Base-by-base conservation (phyloP, 352 stramenopile species). In the Globisporangium okanoganense region DNA sequence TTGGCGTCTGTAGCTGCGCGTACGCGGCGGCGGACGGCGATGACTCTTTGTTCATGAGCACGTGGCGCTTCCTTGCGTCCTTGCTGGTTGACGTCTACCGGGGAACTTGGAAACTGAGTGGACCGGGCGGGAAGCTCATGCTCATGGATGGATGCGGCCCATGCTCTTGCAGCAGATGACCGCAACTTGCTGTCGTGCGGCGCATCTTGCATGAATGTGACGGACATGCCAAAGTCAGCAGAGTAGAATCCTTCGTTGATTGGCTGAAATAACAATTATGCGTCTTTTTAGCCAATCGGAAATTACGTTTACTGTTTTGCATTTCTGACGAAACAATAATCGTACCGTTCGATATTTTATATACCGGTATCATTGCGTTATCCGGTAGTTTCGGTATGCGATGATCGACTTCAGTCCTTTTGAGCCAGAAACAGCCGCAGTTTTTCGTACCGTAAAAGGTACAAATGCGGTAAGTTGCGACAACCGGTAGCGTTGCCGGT, bases 1-100 rank as follows among this genome's bases (percentile, higher is more conserved):
- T 53, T 53, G 25, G 60, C 12, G 60, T 64, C 25, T 18, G 24
- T 35, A 45, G 45, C 36, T 50, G 35, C 58, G 33, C 58, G 50
- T 64, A 64, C 25, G 36, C 51, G 20, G 51, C 33, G 18, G 4
- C 38, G 29, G 45, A 52, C 31, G 51, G 29, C 13, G 36, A 33
- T 5, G 35, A 5, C 24, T 44, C 51, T 47, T 57, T 41, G 36
- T 16, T 47, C 51, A 48, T 57, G 33, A 29, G 12, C 12, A 20
- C 29, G 16, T 24, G 31, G 4, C 27, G 33, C 9, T 57, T 47
- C 20, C 51, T 57, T 22, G 14, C n/a, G 2, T 1, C 25, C 18
- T 6, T 5, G 20, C 22, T 33, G 24, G 2, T 3, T 36, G 47
- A 16, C 12, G 6, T 14, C 47, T 33, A 47, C 20, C 16, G 18